These are phyloP conservation scores for Vitellaria paradoxa DNA, from an alignment of 179 eudicot genomes.

Conservation along the genomic window DNA sequence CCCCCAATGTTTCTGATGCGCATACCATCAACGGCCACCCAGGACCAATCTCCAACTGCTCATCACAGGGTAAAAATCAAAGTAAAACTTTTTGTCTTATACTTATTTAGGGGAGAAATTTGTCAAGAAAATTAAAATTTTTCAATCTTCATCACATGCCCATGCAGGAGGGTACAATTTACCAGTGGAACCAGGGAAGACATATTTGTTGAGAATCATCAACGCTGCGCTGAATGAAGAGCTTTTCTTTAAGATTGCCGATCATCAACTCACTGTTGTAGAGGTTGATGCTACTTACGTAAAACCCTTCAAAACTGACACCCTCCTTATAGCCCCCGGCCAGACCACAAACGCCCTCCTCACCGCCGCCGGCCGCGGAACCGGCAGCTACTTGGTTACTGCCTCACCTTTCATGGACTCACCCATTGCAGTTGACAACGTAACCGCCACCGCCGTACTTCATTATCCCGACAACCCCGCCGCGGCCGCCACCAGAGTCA, in stretches of 20 bases:
- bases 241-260: slow-evolving; percentile 34
- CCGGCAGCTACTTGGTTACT: slow-evolving; percentile 26
- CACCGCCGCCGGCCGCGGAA: slow-evolving; percentile 8
- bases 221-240: slow-evolving; percentile 39
- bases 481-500: slow-evolving; percentile 13
- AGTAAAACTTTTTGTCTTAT: no score
- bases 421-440: slow-evolving; percentile 30
- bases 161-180: slow-evolving; percentile 28
- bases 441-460: slow-evolving; percentile 32
- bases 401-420: slow-evolving; percentile 36
- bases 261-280: slow-evolving; percentile 31
- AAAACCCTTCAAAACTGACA: slow-evolving; percentile 32
- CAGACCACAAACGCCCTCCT: slow-evolving; percentile 38
- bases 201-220: slow-evolving; percentile 34
- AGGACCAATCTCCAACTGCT: slow-evolving; percentile 27
- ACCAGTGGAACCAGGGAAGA: slow-evolving; percentile 23
- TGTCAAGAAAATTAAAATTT: no score
- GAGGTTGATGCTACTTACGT: slow-evolving; percentile 36
- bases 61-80: slow-evolving; percentile 17
- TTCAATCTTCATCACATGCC: no score
- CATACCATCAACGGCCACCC: slow-evolving; percentile 39
- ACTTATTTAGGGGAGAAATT: no score
- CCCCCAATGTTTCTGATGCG: slow-evolving; percentile 41
- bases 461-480: slow-evolving; percentile 21
- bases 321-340: slow-evolving; percentile 35